These are phyloP conservation scores for Heritiera littoralis DNA, from an alignment of 345 rosid genomes.

Conservation along the genomic window DNA sequence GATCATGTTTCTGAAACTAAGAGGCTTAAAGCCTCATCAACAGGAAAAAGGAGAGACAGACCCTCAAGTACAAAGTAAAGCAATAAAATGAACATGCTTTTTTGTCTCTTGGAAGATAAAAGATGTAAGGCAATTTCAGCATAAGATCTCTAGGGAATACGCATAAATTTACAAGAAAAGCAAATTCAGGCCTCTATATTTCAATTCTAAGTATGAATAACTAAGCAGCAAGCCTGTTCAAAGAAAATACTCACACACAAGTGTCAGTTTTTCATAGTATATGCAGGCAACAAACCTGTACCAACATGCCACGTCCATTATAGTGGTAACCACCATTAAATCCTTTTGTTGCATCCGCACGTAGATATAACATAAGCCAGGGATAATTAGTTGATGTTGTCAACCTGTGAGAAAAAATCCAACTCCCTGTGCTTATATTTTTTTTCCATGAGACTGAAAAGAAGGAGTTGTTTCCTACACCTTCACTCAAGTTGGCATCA, in stretches of 20 bases:
- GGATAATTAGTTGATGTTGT: conserved; percentile 53
- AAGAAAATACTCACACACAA: not conserved
- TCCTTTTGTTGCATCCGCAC: conserved; percentile 51
- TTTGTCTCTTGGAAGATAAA: not conserved
- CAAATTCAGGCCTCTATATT: not conserved
- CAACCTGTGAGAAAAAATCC: conserved; percentile 49
- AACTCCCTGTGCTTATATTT: conserved; percentile 47
- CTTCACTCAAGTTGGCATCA: conserved; percentile 40
- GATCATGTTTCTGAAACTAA: conserved; percentile 4
- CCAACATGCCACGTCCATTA: conserved; percentile 49
- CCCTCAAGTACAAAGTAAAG: not conserved
- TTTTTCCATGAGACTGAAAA: conserved; percentile 51
- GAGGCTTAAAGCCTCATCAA: not conserved
- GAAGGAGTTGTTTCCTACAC: conserved; percentile 39
- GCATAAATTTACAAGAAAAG: not conserved
- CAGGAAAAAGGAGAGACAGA: not conserved
- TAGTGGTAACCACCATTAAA: conserved; percentile 62
- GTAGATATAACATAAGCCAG: conserved; percentile 60
- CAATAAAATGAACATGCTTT: not conserved
- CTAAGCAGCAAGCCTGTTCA: conserved; percentile 3
- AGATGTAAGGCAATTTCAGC: not conserved
- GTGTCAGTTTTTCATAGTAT: not conserved
- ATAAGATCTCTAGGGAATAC: not conserved
- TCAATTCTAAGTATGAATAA: not conserved
- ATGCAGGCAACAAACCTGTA: conserved; percentile 33